Base-by-base conservation (phyloP, 495 filamentous ascomycete species). In the Penicillium odoratum region DNA sequence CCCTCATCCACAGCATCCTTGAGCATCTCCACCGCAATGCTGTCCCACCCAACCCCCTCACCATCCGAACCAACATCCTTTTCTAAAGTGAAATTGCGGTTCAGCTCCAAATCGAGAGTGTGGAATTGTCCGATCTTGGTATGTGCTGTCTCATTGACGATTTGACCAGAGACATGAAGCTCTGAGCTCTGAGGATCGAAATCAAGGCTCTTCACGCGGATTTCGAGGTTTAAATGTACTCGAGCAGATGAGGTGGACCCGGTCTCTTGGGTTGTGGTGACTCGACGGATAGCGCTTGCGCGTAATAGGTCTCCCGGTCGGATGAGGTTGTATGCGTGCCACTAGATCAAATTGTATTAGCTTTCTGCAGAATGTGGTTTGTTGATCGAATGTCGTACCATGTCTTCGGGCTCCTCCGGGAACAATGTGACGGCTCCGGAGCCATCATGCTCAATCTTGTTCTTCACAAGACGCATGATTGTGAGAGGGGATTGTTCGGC, bases 311-410 rank as follows among this genome's bases (percentile, higher is more conserved):
- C 95, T 38, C 76, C 81, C 26, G 86, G 83, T 11, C 86, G 84
- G 70, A 98, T 93, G 38, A 98, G 82, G 75, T 98, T 98, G 81
- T 97, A 93, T 69, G 89, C 88, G 67, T 97, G 93, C 94, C 94
- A 98, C 90, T 94, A 53, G 21, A 54, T 45, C 29, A 28, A n/a
- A 5, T 4, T 40, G n/a, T 26, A 51, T 48, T 15, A 52, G 26
- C 6, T 7, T 29, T 51, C 30, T 58, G 33, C 57, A 45, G 29
- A 53, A 33, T 51, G 57, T 53, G 43, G 31, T 29, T 30, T 53
- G 25, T 42, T 16, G 56, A 46, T 28, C 29, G 48, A 33, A 29
- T 8, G 55, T n/a, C 28, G 15, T 78, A 93, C 90, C 92, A 98
- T 97, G 71, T 98, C 94, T 76, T 98, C 94, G 31, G 92, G 91